Percentiles rank a stretch among this genome's conserved stretches.
Evolutionary conservation across 768 basidiomycete genomes (phyloP).

Genomic region (Baorangia bicolor): DNA sequence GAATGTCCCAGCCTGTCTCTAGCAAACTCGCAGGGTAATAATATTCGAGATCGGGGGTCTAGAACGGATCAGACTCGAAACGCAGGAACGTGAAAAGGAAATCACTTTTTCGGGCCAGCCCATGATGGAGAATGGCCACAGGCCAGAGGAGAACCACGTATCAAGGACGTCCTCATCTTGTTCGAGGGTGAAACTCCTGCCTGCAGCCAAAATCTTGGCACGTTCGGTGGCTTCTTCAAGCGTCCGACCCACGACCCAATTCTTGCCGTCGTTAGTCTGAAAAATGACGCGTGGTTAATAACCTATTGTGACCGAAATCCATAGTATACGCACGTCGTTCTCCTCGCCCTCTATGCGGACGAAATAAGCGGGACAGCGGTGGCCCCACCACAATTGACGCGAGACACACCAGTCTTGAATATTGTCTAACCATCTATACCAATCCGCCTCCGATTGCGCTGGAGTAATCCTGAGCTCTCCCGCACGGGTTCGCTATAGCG

Average conservation of each 20-base stretch:
- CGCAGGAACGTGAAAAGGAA: not conserved
- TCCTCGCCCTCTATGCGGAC: slow-evolving; percentile 77
- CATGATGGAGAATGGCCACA: slow-evolving; percentile 97
- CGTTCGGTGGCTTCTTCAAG: slow-evolving; percentile 74
- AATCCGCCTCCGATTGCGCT: slow-evolving; percentile 85
- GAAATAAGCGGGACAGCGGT: slow-evolving; percentile 93
- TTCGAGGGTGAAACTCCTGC: slow-evolving; percentile 67
- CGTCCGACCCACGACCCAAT: slow-evolving; percentile 90
- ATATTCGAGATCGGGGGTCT: slow-evolving; percentile 74
- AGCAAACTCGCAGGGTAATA: slow-evolving; percentile 92
- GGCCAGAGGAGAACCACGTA: slow-evolving; percentile 97
- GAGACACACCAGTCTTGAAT: slow-evolving; percentile 99
- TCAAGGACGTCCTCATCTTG: slow-evolving; percentile 98
- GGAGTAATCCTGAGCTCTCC: slow-evolving; percentile 86
- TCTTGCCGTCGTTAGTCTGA: slow-evolving; percentile 65
- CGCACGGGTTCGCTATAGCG: slow-evolving; percentile 71
- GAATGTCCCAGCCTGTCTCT: slow-evolving; percentile 98
- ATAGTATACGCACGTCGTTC: slow-evolving; percentile 51
- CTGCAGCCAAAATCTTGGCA: slow-evolving; percentile 67
- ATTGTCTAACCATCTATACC: slow-evolving; percentile 93
- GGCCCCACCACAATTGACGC: slow-evolving; percentile 99
- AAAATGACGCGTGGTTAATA: not conserved
- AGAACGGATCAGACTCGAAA: not conserved
- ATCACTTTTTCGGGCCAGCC: slow-evolving; percentile 94
- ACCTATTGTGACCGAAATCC: not conserved